Evolutionary conservation across 306 rosid genomes (phyloP).

Genomic region (Astragalus glycyphyllos): DNA sequence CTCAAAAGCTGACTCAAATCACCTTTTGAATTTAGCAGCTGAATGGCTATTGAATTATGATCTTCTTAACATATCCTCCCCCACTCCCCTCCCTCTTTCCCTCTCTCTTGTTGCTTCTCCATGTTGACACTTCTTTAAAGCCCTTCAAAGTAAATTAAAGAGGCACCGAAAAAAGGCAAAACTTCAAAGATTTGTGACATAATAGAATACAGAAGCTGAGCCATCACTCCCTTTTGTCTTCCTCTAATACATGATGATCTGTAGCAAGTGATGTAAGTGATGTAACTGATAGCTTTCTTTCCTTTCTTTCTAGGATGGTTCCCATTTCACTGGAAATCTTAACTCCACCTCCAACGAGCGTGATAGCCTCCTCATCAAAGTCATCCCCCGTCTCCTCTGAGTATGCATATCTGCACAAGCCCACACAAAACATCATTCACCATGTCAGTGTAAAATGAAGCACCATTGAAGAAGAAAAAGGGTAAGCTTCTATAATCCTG

Average conservation of each 20-base stretch:
- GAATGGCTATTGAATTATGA: conserved; percentile 35
- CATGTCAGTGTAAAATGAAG: conserved; percentile 7
- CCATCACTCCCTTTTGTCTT: conserved; percentile 61
- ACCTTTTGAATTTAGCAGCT: conserved; percentile 30
- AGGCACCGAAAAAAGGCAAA: conserved; percentile 30
- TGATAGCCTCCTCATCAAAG: conserved; percentile 62
- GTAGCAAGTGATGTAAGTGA: conserved; percentile 21
- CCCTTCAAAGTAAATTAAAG: conserved; percentile 33
- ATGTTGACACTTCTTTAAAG: conserved; percentile 32
- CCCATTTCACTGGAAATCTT: conserved; percentile 64
- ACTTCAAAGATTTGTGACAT: conserved; percentile 26
- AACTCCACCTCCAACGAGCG: conserved; percentile 58
- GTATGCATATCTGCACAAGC: conserved; percentile 60
- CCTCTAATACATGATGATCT: conserved; percentile 70
- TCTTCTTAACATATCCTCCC: conserved; percentile 8
- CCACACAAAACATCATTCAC: neutral
- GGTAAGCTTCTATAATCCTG: conserved; percentile 6
- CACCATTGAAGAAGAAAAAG: neutral
- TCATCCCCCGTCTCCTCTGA: conserved; percentile 71
- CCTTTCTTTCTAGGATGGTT: conserved; percentile 62
- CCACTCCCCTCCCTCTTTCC: conserved; percentile 15
- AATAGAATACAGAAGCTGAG: conserved; percentile 19
- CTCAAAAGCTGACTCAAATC: conserved; percentile 28
- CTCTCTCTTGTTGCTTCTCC: conserved; percentile 37
- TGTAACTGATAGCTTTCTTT: conserved; percentile 51